phyloP scores from a whole-genome alignment of 1,139 yeast genomes.

The Hanseniaspora sp. region DNA sequence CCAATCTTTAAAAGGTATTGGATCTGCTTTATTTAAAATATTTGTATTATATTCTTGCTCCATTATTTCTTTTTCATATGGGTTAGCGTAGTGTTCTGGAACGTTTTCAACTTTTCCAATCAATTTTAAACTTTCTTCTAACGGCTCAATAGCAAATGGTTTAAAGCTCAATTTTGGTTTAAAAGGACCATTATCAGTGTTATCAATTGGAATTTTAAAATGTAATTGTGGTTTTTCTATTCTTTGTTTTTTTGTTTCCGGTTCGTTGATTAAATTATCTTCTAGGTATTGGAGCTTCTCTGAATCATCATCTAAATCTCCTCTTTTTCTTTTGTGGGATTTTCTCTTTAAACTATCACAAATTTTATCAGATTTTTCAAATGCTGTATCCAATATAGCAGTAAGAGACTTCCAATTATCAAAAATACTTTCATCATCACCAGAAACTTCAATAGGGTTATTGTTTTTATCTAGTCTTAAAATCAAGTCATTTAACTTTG shows the following conservation, averaged over 20 bases:
- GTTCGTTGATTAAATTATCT: slow-evolving; percentile 30
- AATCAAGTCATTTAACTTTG: slow-evolving; percentile 44
- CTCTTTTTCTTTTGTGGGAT: slow-evolving; percentile 19
- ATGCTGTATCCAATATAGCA: slow-evolving; percentile 53
- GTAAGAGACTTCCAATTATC: slow-evolving; percentile 56
- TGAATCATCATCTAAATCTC: slow-evolving; percentile 15
- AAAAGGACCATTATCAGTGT: slow-evolving; percentile 60
- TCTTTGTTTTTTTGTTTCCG: slow-evolving; percentile 31
- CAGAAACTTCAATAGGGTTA: slow-evolving; percentile 30
- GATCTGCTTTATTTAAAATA: slow-evolving; percentile 39
- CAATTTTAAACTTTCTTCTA: slow-evolving; percentile 42
- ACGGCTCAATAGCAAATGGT: slow-evolving; percentile 54
- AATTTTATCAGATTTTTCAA: slow-evolving; percentile 64
- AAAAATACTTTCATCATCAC: slow-evolving; percentile 34
- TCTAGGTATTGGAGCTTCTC: slow-evolving; percentile 39
- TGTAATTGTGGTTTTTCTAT: slow-evolving; percentile 57
- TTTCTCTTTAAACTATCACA: slow-evolving; percentile 38
- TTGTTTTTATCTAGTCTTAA: slow-evolving; percentile 35
- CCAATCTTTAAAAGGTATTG: slow-evolving; percentile 58
- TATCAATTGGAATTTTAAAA: slow-evolving; percentile 54
- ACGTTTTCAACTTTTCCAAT: slow-evolving; percentile 34
- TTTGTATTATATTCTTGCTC: slow-evolving; percentile 57
- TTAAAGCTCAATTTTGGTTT: slow-evolving; percentile 58
- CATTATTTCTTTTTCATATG: slow-evolving; percentile 69
- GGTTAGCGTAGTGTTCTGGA: slow-evolving; percentile 65